Conservation (phyloP, 441 rosid genomes). For the Croton setiger region DNA sequence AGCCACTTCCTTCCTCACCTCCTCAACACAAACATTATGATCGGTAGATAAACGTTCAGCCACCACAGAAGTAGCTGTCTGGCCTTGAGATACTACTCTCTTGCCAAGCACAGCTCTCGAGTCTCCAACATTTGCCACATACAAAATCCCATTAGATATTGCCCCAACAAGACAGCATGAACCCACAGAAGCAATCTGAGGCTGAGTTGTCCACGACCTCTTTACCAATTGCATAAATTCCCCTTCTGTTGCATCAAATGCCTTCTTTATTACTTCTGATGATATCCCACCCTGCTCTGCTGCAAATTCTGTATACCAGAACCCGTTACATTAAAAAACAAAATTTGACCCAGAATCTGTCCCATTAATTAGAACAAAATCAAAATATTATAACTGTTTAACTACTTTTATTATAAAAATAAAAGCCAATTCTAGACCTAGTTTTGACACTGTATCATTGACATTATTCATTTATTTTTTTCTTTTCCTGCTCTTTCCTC, state of each 20-base stretch:
- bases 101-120: slow-evolving; percentile 59
- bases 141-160: slow-evolving; percentile 35
- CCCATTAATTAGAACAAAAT: too few species aligned
- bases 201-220: slow-evolving; percentile 37
- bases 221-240: slow-evolving; percentile 45
- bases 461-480: neutral
- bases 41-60: slow-evolving; percentile 60
- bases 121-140: slow-evolving; percentile 68
- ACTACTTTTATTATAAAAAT: too few species aligned
- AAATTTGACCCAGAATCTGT: too few species aligned
- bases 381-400: too few species aligned
- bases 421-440: neutral
- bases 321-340: neutral
- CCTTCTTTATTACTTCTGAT: slow-evolving; percentile 49
- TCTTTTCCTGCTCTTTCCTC: slow-evolving; percentile 2
- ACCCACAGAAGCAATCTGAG: slow-evolving; percentile 57
- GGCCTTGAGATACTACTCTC: slow-evolving; percentile 23
- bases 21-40: slow-evolving; percentile 58
- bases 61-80: slow-evolving; percentile 27
- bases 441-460: too few species aligned
- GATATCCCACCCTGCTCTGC: slow-evolving; percentile 56
- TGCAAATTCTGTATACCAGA: slow-evolving; percentile 35
- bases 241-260: slow-evolving; percentile 51
- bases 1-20: slow-evolving; percentile 63
- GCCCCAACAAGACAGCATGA: slow-evolving; percentile 66